phyloP scores from a whole-genome alignment of 2,329 filamentous ascomycete species.

The Gaeumannomyces sp. region DNA sequence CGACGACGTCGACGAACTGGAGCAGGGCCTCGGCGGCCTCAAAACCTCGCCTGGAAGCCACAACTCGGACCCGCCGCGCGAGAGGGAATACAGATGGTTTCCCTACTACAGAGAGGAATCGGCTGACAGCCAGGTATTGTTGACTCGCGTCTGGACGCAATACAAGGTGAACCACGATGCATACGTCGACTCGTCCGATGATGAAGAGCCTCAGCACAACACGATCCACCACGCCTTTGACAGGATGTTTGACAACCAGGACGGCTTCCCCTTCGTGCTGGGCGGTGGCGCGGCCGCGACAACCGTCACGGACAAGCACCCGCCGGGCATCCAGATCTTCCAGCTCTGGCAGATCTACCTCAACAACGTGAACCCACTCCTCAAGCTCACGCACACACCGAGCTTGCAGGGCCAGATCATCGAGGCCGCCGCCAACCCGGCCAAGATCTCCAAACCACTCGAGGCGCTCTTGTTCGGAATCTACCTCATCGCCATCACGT shows the following conservation, averaged over 20 bases:
- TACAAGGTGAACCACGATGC: neutral
- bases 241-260: slow-evolving; percentile 49
- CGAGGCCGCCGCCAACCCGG: slow-evolving; percentile 50
- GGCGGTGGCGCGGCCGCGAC: slow-evolving; percentile 32
- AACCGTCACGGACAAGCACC: slow-evolving; percentile 43
- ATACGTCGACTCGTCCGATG: slow-evolving; percentile 35
- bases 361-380: slow-evolving; percentile 61
- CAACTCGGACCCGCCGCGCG: neutral
- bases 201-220: slow-evolving; percentile 46
- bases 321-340: slow-evolving; percentile 52
- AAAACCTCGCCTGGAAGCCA: slow-evolving; percentile 39
- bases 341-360: slow-evolving; percentile 65
- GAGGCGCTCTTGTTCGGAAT: slow-evolving; percentile 65
- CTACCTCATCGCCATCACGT: slow-evolving; percentile 53
- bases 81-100: slow-evolving; percentile 36
- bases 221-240: slow-evolving; percentile 54
- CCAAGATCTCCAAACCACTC: slow-evolving; percentile 47
- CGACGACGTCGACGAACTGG: slow-evolving; percentile 51
- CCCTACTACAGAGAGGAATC: slow-evolving; percentile 40
- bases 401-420: slow-evolving; percentile 60
- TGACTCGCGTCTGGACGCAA: slow-evolving; percentile 23
- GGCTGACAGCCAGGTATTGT: neutral
- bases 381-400: slow-evolving; percentile 63
- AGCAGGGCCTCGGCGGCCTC: slow-evolving; percentile 48
- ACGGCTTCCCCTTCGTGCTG: slow-evolving; percentile 53